A percentile compares a stretch with the other conserved stretches of the same genome.
Conservation (phyloP, 306 rosid genomes). For the Lotus japonicus region DNA sequence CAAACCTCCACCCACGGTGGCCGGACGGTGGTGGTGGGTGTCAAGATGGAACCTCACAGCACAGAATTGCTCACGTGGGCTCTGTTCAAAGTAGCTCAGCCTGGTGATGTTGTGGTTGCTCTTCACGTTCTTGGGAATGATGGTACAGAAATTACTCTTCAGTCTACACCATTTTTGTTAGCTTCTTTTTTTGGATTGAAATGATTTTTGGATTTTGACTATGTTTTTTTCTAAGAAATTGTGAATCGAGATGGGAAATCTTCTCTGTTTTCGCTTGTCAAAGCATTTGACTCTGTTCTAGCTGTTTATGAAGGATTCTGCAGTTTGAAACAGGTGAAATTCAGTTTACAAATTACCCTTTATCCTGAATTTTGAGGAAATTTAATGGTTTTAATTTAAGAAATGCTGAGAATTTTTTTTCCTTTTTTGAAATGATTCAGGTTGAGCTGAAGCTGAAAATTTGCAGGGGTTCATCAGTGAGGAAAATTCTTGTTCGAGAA, state of each 20-base stretch:
- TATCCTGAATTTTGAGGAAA: neutral
- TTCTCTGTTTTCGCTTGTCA: slow-evolving; percentile 79
- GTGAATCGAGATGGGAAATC: slow-evolving; percentile 79
- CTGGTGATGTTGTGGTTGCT: slow-evolving; percentile 79
- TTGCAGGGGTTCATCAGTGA: slow-evolving; percentile 71
- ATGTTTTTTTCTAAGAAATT: slow-evolving; percentile 41
- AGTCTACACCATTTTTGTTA: too few relatives aligned
- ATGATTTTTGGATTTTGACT: slow-evolving; percentile 16
- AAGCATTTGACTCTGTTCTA: slow-evolving; percentile 87
- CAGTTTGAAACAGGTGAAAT: slow-evolving; percentile 57
- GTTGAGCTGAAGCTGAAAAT: slow-evolving; percentile 90
- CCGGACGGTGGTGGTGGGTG: slow-evolving; percentile 71
- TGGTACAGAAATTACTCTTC: too few relatives aligned
- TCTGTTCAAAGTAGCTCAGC: slow-evolving; percentile 76
- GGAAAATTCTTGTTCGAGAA: slow-evolving; percentile 70
- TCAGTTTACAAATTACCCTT: neutral
- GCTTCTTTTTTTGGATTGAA: neutral
- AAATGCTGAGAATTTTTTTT: neutral
- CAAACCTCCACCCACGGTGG: slow-evolving; percentile 18
- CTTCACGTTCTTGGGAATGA: slow-evolving; percentile 73
- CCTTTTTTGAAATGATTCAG: slow-evolving; percentile 35
- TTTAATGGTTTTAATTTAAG: neutral
- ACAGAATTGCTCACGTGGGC: slow-evolving; percentile 86
- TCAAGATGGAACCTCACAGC: slow-evolving; percentile 66
- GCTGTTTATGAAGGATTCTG: slow-evolving; percentile 94